Conservation (phyloP, 768 basidiomycete genomes). For the Baorangia bicolor region DNA sequence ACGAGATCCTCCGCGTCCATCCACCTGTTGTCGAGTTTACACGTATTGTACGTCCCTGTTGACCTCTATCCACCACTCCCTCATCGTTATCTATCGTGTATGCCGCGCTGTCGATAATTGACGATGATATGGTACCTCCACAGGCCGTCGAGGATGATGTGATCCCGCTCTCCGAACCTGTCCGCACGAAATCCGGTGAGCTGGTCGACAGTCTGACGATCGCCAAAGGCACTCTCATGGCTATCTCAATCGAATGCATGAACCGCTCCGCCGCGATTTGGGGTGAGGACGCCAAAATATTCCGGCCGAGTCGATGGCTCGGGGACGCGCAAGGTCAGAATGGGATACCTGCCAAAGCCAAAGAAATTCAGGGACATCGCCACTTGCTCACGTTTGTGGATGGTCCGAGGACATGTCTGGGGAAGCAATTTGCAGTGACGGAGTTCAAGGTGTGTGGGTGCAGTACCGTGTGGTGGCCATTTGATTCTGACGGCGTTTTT, state of each 20-base stretch:
- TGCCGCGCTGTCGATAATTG: not conserved
- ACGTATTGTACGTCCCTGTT: not conserved
- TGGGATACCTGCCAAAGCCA: slow-evolving; percentile 26
- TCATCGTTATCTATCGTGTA: slow-evolving; percentile 12
- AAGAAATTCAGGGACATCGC: slow-evolving; percentile 46
- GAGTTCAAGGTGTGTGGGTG: slow-evolving; percentile 28
- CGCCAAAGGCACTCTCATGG: slow-evolving; percentile 46
- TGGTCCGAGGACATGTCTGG: slow-evolving; percentile 50
- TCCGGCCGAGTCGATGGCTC: slow-evolving; percentile 66
- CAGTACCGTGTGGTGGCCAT: not conserved
- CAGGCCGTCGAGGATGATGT: slow-evolving; percentile 53
- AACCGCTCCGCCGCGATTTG: slow-evolving; percentile 54
- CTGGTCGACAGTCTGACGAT: slow-evolving; percentile 40
- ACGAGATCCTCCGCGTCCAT: slow-evolving; percentile 38
- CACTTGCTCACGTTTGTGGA: slow-evolving; percentile 51
- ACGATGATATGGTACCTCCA: not conserved
- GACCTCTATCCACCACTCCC: slow-evolving; percentile 34
- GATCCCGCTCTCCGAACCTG: slow-evolving; percentile 51
- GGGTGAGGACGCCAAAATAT: slow-evolving; percentile 58
- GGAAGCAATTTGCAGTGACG: slow-evolving; percentile 44
- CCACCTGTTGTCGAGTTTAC: not conserved
- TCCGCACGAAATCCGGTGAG: slow-evolving; percentile 42
- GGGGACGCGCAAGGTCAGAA: slow-evolving; percentile 15
- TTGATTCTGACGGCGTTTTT: not conserved
- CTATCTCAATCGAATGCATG: slow-evolving; percentile 43